Evolutionary conservation across 73 alveolate genomes (phyloP), one percentile per base, ranked within the genome.

Genomic region (Stentor coeruleus): DNA sequence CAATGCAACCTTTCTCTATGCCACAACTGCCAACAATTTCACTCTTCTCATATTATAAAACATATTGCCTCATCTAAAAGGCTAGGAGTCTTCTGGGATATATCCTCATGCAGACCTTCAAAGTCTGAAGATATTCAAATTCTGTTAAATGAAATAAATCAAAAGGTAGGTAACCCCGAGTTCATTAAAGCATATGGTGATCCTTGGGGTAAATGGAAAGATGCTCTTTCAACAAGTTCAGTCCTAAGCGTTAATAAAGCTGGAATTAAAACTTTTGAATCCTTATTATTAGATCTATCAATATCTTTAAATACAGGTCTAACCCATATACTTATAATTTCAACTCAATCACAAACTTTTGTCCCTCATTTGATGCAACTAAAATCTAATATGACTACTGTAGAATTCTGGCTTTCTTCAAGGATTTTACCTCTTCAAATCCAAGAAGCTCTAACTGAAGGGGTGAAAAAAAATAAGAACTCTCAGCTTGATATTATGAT

Each of bases 201-300:
- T 33, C 79, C 79, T 0, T 66, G 79, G 41, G 79, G 79, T 2
- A 66, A 31, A 66, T 66, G 79, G 37, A 66, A 66, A 66, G 79
- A 66, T 20, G 36, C 79, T 0, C 33, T 66, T 26, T 20, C 79
- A 20, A 20, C 79, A 66, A 66, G 39, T 33, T 37, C 49, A 49
- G 20, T 49, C 66, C 66, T 11, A 49, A 49, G 66, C 20, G 66
- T 49, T 11, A 49, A 49, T 20, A 49, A 49, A 20, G 6, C n/a
- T 14, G 79, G 79, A 31, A 66, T 66, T 33, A 66, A 66, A 2
- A 31, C n/a, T 33, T 20, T 28, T 33, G 79, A 66, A 66, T 37
- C 42, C 14, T 11, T 66, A 28, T 66, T 66, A 2, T 40, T 66
- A 28, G 79, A 66, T 33, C 66, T 66, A 40, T 66, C 79, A 0